phyloP scores from a whole-genome alignment of 805 yeast genomes.

The Kockiozyma suomiensis region DNA sequence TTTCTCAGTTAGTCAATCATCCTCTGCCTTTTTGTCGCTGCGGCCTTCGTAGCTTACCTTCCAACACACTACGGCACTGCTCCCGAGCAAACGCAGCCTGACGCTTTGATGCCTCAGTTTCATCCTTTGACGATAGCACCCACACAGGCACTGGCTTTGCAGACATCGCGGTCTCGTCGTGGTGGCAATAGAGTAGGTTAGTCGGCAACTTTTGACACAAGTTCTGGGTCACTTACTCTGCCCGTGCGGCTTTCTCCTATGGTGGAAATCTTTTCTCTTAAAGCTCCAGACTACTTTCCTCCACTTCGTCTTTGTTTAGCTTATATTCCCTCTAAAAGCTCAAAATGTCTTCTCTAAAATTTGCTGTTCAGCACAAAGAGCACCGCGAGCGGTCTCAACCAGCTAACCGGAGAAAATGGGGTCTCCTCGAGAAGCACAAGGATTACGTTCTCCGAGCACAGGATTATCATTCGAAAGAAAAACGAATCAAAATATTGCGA shows the following conservation, averaged over 20 bases:
- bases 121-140: conserved; percentile 32
- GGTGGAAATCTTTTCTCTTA: neutral
- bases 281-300: neutral
- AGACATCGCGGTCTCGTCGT: neutral
- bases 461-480: conserved; percentile 62
- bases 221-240: neutral
- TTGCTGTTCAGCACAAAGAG: conserved; percentile 92
- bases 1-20: conserved; percentile 3
- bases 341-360: conserved; percentile 75
- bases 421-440: conserved; percentile 90
- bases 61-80: conserved; percentile 20
- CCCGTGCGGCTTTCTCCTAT: neutral
- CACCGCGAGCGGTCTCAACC: conserved; percentile 94
- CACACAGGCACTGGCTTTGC: conserved; percentile 24
- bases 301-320: neutral
- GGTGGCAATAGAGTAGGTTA: neutral
- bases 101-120: conserved; percentile 10
- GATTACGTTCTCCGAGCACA: conserved; percentile 68
- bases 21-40: too few relatives aligned
- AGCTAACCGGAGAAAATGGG: conserved; percentile 67
- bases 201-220: neutral
- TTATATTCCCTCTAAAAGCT: neutral
- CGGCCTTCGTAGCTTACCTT: conserved; percentile 10
- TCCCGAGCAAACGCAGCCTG: conserved; percentile 22
- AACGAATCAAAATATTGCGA: conserved; percentile 66